These are phyloP conservation scores for Helminthosporium solani DNA, from an alignment of 2,329 filamentous ascomycete genomes.

Conservation along the genomic window DNA sequence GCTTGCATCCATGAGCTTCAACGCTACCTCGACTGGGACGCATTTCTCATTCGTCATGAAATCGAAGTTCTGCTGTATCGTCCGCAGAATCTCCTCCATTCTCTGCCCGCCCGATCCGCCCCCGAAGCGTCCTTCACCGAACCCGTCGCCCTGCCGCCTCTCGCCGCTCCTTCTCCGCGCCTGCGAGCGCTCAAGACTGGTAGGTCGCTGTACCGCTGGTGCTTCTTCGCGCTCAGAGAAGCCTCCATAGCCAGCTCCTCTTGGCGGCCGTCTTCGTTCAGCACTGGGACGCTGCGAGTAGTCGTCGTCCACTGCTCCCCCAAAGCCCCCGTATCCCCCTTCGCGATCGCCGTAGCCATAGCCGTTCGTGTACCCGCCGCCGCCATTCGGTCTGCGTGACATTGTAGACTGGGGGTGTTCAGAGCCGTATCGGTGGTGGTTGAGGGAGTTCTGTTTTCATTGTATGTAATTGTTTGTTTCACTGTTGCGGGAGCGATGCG, in stretches of 20 bases:
- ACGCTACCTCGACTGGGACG: slow-evolving; percentile 88
- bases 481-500: background rate
- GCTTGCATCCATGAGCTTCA: slow-evolving; percentile 91
- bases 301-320: slow-evolving; percentile 29
- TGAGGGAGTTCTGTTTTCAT: too few species aligned
- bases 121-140: slow-evolving; percentile 40
- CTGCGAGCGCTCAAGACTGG: slow-evolving; percentile 45
- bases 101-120: slow-evolving; percentile 39
- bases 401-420: slow-evolving; percentile 24
- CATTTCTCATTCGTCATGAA: slow-evolving; percentile 88
- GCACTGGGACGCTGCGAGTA: slow-evolving; percentile 22
- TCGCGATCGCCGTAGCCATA: slow-evolving; percentile 33
- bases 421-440: background rate
- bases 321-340: slow-evolving; percentile 29
- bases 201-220: slow-evolving; percentile 35
- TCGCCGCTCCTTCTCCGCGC: slow-evolving; percentile 45
- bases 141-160: slow-evolving; percentile 16
- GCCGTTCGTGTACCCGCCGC: slow-evolving; percentile 42
- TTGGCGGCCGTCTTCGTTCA: slow-evolving; percentile 36
- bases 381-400: slow-evolving; percentile 42
- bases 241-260: slow-evolving; percentile 43
- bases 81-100: slow-evolving; percentile 66
- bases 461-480: too few species aligned
- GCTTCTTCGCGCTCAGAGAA: slow-evolving; percentile 23
- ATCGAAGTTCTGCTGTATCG: slow-evolving; percentile 87